Conservation (phyloP, 75 land plant species). For the Larix kaempferi region DNA sequence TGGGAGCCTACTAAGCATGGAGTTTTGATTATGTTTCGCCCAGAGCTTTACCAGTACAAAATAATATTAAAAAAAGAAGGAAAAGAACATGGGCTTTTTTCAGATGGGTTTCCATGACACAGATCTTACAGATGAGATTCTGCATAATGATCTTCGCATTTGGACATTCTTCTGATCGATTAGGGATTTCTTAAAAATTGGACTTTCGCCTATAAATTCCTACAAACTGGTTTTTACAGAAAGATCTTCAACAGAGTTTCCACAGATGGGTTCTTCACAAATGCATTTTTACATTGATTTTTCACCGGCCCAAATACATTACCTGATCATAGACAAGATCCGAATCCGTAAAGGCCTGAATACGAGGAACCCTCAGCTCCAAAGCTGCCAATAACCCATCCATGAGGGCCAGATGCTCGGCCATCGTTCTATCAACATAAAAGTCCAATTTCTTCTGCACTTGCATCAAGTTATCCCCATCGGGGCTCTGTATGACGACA, state of each 20-base stretch:
- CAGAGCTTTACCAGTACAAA: no score
- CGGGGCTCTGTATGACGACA: slow-evolving; percentile 49
- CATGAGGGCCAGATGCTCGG: slow-evolving; percentile 72
- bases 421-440: slow-evolving; percentile 55
- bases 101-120: not conserved
- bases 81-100: not conserved
- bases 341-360: slow-evolving; percentile 62
- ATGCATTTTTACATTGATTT: no score
- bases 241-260: no score
- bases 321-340: slow-evolving; percentile 64
- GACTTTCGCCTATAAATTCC: not conserved
- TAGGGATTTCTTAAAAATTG: not conserved
- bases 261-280: slow-evolving; percentile 11
- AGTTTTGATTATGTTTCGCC: no score
- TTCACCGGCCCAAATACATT: no score
- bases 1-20: no score
- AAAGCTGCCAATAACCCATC: slow-evolving; percentile 60
- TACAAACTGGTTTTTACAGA: no score
- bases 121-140: not conserved
- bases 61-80: no score
- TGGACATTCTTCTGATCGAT: not conserved
- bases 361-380: slow-evolving; percentile 18
- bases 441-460: slow-evolving; percentile 76
- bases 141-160: not conserved
- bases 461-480: slow-evolving; percentile 15